A percentile compares a stretch with the other conserved stretches of the same genome.
Conservation (phyloP, 1,284 basidiomycete genomes). For the Melampsora americana region DNA sequence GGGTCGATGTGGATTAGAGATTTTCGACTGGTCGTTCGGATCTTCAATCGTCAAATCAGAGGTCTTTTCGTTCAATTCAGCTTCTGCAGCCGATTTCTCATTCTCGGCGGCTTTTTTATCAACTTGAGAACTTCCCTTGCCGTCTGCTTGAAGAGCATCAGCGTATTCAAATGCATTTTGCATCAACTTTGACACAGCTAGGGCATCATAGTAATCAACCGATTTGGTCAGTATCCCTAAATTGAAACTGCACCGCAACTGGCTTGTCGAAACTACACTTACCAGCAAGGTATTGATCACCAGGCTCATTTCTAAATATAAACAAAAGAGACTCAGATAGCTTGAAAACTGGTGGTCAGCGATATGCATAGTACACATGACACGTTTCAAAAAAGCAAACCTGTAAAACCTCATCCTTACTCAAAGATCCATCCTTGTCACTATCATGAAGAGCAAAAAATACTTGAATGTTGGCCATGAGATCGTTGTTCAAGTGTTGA, state of each 20-base stretch:
- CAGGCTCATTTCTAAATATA: slow-evolving; percentile 95
- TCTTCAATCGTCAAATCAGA: slow-evolving; percentile 39
- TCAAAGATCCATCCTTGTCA: slow-evolving; percentile 87
- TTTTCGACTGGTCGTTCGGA: slow-evolving; percentile 17
- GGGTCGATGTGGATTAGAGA: slow-evolving; percentile 48
- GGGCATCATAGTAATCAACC: background rate
- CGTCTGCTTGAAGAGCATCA: slow-evolving; percentile 64
- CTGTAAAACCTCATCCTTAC: slow-evolving; percentile 87
- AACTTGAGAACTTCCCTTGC: background rate
- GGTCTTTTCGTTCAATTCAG: slow-evolving; percentile 7
- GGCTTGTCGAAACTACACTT: background rate
- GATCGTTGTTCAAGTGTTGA: slow-evolving; percentile 87
- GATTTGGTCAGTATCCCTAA: background rate
- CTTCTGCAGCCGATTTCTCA: slow-evolving; percentile 9
- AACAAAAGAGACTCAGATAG: slow-evolving; percentile 61
- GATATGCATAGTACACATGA: background rate
- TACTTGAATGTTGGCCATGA: slow-evolving; percentile 98
- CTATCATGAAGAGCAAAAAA: slow-evolving; percentile 96
- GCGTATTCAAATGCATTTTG: slow-evolving; percentile 95
- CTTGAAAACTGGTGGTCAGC: slow-evolving; percentile 18
- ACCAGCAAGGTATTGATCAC: slow-evolving; percentile 84
- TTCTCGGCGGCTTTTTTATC: slow-evolving; percentile 8
- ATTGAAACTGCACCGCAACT: too few relatives aligned
- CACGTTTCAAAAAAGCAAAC: slow-evolving; percentile 82
- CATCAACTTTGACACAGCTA: slow-evolving; percentile 87